A percentile compares a stretch with the other conserved stretches of the same genome.
Evolutionary conservation across 306 rosid genomes (phyloP).

Genomic region (Mucuna pruriens): DNA sequence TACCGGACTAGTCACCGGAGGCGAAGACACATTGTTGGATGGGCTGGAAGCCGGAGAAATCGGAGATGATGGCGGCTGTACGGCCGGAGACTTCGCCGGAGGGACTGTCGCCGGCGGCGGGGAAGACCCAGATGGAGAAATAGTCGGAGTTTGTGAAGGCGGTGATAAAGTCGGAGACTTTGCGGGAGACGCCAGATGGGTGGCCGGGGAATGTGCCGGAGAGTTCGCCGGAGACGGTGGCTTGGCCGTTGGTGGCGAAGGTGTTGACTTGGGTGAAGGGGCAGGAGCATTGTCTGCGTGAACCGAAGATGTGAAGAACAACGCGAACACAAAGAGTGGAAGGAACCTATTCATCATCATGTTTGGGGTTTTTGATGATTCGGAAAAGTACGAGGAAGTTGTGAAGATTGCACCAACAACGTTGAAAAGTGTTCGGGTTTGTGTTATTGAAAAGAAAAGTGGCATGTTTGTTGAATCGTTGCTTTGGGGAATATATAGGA

Average conservation of each 20-base stretch:
- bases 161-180: conserved; percentile 67
- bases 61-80: conserved; percentile 44
- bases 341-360: conserved; percentile 47
- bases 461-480: not conserved
- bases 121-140: conserved; percentile 17
- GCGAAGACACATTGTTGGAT: conserved; percentile 47
- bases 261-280: conserved; percentile 63
- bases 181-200: conserved; percentile 49
- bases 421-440: not conserved
- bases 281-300: conserved; percentile 67
- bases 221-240: conserved; percentile 41
- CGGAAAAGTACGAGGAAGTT: not conserved
- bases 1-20: conserved; percentile 54
- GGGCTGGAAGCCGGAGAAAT: conserved; percentile 58
- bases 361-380: conserved; percentile 13
- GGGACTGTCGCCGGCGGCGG: conserved; percentile 39
- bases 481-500: conserved; percentile 39
- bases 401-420: not conserved
- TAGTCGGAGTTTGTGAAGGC: conserved; percentile 51
- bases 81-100: conserved; percentile 39
- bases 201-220: conserved; percentile 34
- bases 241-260: conserved; percentile 17
- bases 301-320: conserved; percentile 37
- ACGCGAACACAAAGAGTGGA: conserved; percentile 36
- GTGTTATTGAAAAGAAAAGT: not conserved